These are phyloP conservation scores for Dissophora globulifera DNA, from an alignment of 192 early-diverging fungal genomes.

Conservation along the genomic window DNA sequence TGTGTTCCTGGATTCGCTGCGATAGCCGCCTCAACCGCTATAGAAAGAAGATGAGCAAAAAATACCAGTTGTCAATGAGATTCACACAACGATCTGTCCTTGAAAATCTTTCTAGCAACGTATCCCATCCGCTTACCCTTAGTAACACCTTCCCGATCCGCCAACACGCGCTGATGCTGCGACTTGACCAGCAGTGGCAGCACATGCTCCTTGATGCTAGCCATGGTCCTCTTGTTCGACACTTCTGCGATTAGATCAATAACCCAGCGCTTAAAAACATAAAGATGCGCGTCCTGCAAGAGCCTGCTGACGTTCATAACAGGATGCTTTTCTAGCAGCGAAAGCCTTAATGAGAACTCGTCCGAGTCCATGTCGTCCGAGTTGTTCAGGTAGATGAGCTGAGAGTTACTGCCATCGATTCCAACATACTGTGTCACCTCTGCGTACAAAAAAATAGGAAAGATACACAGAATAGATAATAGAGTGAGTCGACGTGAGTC, in stretches of 20 bases:
- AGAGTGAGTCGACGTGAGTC: slow-evolving; percentile 35
- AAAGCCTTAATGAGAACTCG: slow-evolving; percentile 57
- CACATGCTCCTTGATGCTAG: slow-evolving; percentile 85
- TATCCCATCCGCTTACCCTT: slow-evolving; percentile 64
- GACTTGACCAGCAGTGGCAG: slow-evolving; percentile 87
- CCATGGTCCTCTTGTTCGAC: slow-evolving; percentile 67
- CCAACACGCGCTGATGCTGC: slow-evolving; percentile 81
- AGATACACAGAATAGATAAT: too few relatives aligned
- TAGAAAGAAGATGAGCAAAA: background rate
- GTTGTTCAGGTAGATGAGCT: slow-evolving; percentile 59
- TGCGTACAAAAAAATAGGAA: slow-evolving; percentile 12
- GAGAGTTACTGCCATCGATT: slow-evolving; percentile 57
- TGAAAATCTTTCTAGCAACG: background rate
- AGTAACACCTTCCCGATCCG: slow-evolving; percentile 71
- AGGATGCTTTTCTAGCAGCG: slow-evolving; percentile 80
- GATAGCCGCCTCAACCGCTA: slow-evolving; percentile 25
- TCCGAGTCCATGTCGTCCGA: slow-evolving; percentile 45
- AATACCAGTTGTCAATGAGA: background rate
- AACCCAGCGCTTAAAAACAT: slow-evolving; percentile 95
- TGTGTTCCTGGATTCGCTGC: slow-evolving; percentile 38
- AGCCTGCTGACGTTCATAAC: slow-evolving; percentile 80
- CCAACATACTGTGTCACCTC: slow-evolving; percentile 62
- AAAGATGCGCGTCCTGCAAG: slow-evolving; percentile 91
- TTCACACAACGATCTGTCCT: background rate
- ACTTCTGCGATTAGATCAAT: slow-evolving; percentile 75